These are phyloP conservation scores for Adansonia madagascariensis DNA, from an alignment of 441 rosid genomes.

Conservation along the genomic window DNA sequence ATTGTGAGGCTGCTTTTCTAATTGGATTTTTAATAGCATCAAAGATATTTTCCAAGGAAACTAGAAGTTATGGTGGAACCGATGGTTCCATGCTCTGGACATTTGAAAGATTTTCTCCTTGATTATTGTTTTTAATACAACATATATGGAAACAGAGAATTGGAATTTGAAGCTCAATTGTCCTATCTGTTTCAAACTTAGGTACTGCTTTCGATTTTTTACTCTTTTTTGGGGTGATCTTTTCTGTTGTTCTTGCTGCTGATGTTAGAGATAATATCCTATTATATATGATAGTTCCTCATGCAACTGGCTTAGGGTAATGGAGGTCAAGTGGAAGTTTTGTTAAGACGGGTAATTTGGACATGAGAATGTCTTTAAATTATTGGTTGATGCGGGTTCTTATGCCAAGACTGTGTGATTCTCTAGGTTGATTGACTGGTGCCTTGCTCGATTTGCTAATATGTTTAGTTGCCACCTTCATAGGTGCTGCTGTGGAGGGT, in stretches of 20 bases:
- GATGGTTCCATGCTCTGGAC: neutral
- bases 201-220: neutral
- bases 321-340: neutral
- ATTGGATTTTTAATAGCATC: neutral
- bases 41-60: neutral
- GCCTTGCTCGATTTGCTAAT: conserved; percentile 22
- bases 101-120: neutral
- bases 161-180: neutral
- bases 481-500: conserved; percentile 30
- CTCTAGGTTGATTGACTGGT: conserved; percentile 9
- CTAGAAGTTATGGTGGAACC: neutral
- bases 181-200: neutral
- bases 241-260: neutral
- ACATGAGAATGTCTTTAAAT: neutral
- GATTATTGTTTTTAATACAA: neutral
- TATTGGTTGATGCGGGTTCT: neutral
- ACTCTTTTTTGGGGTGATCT: neutral
- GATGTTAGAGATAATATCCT: neutral
- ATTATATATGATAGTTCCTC: neutral
- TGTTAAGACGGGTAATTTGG: neutral
- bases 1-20: too few species aligned
- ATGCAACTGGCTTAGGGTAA: neutral
- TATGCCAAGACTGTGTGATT: neutral
- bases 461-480: conserved; percentile 17
- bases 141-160: neutral